Evolutionary conservation across 495 filamentous ascomycete species (phyloP).

Genomic region (Penicillium lagena): DNA sequence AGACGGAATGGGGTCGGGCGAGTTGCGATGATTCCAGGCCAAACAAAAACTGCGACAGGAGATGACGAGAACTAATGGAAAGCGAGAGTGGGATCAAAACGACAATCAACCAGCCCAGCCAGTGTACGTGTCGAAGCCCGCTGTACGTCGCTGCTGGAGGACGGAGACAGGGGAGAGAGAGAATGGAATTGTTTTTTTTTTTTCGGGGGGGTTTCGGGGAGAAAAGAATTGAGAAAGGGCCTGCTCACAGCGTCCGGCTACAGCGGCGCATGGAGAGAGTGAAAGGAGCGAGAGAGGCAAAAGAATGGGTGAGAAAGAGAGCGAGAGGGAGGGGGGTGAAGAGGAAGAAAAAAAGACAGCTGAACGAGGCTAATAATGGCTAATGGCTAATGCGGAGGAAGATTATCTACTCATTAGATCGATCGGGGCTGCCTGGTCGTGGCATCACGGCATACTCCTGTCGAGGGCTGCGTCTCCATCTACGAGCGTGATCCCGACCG

Average conservation of each 20-base stretch:
- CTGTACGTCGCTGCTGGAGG: constrained; percentile 14
- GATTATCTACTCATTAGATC: not conserved
- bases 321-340: constrained; percentile 3
- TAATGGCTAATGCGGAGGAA: constrained; percentile 2
- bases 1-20: not conserved
- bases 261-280: constrained; percentile 32
- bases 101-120: constrained; percentile 19
- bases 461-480: too few species aligned
- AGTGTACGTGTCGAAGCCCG: constrained; percentile 15
- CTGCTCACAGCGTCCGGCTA: constrained; percentile 40
- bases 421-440: too few species aligned
- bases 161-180: constrained; percentile 6
- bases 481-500: too few species aligned
- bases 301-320: constrained; percentile 11
- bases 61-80: constrained; percentile 1
- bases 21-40: not conserved
- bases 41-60: constrained; percentile 4
- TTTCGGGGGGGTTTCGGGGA: constrained; percentile 1
- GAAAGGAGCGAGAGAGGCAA: constrained; percentile 11
- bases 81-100: constrained; percentile 8
- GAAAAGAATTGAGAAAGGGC: constrained; percentile 20
- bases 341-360: too few species aligned
- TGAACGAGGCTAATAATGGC: too few species aligned
- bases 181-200: constrained; percentile 18
- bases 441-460: too few species aligned